A percentile compares a stretch with the other conserved stretches of the same genome.
These are phyloP conservation scores for Leptographium flavum DNA, from an alignment of 2,329 filamentous ascomycete species.

Conservation along the genomic window DNA sequence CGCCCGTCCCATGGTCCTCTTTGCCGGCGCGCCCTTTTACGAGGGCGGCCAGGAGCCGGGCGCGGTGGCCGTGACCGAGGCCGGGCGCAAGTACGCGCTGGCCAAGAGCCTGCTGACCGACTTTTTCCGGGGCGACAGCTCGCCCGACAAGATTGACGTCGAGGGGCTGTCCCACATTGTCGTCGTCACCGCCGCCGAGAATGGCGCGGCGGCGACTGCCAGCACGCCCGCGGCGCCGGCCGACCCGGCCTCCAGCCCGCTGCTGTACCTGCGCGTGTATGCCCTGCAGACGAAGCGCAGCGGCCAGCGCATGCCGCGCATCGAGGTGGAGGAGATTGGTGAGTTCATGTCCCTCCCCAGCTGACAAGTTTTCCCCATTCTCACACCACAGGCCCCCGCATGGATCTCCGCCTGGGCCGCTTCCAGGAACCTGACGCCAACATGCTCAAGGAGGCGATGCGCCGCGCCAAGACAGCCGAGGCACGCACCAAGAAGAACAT, in stretches of 20 bases:
- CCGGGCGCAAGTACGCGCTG: conserved; percentile 46
- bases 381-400: conserved; percentile 45
- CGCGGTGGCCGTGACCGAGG: conserved; percentile 23
- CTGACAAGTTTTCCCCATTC: background rate
- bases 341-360: conserved; percentile 18
- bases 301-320: conserved; percentile 73
- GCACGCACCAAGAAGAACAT: conserved; percentile 94
- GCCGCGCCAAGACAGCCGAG: conserved; percentile 61
- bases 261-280: conserved; percentile 63
- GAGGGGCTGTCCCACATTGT: conserved; percentile 89
- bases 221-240: conserved; percentile 17
- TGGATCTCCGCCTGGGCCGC: conserved; percentile 81
- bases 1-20: conserved; percentile 80
- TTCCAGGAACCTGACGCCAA: conserved; percentile 62
- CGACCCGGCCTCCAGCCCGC: conserved; percentile 33
- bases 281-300: conserved; percentile 74
- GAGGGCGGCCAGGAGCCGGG: conserved; percentile 54
- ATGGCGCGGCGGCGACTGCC: background rate
- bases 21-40: conserved; percentile 52
- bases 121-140: conserved; percentile 71
- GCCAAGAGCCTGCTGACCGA: conserved; percentile 81
- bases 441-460: conserved; percentile 80
- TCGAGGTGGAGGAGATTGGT: conserved; percentile 24
- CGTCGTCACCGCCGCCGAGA: conserved; percentile 61
- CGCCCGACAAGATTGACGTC: conserved; percentile 74